A percentile compares a stretch with the other conserved stretches of the same genome.
phyloP scores from a whole-genome alignment of 1,284 basidiomycete genomes.

The Melampsora allii-populina region DNA sequence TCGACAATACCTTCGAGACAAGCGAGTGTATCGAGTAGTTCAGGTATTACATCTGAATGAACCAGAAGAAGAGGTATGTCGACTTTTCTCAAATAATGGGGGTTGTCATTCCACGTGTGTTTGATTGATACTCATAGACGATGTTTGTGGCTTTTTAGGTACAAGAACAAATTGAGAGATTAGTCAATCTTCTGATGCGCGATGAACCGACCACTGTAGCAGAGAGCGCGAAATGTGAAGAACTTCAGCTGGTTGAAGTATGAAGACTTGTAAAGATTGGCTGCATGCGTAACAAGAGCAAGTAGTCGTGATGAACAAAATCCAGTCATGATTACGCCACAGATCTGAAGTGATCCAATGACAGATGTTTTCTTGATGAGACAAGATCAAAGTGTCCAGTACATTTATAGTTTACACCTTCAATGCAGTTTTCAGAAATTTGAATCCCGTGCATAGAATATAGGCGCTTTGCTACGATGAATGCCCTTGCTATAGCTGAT shows the following conservation, averaged over 20 bases:
- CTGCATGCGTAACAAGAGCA: no score
- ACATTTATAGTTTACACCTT: no score
- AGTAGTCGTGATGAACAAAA: no score
- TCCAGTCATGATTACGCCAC: no score
- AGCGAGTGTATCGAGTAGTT: slow-evolving; percentile 85
- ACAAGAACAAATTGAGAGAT: slow-evolving; percentile 65
- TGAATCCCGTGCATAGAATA: no score
- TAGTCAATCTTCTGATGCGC: slow-evolving; percentile 71
- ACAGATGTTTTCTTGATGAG: no score
- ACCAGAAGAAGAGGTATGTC: slow-evolving; percentile 67
- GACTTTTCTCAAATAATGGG: neutral
- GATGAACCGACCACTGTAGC: slow-evolving; percentile 60
- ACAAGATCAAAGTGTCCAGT: no score
- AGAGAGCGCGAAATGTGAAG: slow-evolving; percentile 1
- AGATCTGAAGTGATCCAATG: no score
- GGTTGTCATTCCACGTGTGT: neutral
- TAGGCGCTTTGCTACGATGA: no score
- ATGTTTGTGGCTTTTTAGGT: slow-evolving; percentile 55
- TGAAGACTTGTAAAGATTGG: neutral
- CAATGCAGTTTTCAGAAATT: no score
- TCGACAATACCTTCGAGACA: slow-evolving; percentile 70
- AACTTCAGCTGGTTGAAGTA: slow-evolving; percentile 35
- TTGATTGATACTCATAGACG: neutral
- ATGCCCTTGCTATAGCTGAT: no score
- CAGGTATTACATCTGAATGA: slow-evolving; percentile 76